Percentiles rank a stretch among this genome's conserved stretches.
These are phyloP conservation scores for Tremellales sp. DNA, from an alignment of 1,284 basidiomycete genomes.

Conservation along the genomic window DNA sequence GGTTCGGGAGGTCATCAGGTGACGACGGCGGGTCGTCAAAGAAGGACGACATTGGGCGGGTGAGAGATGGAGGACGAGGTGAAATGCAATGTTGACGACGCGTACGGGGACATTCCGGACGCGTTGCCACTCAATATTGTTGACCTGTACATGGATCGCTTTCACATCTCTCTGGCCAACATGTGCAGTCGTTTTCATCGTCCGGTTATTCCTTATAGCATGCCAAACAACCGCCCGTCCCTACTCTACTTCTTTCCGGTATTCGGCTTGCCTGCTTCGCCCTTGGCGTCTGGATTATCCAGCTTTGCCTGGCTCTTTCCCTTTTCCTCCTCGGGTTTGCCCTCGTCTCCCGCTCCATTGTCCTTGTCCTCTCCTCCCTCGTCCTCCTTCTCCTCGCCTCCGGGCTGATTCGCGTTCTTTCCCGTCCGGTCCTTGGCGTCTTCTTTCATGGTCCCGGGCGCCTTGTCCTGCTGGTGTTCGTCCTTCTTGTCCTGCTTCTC, in stretches of 20 bases:
- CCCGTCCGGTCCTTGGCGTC: constrained; percentile 26
- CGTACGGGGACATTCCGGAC: background rate
- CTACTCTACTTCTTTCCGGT: constrained; percentile 10
- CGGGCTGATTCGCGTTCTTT: constrained; percentile 9
- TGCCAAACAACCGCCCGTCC: too few species aligned
- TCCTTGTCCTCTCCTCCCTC: constrained; percentile 2
- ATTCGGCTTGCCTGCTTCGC: constrained; percentile 10
- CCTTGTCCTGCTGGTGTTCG: constrained; percentile 26
- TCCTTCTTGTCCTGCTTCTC: constrained; percentile 33
- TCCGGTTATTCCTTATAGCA: background rate
- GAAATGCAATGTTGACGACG: background rate
- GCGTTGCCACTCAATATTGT: background rate
- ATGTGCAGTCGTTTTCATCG: background rate
- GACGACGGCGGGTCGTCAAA: constrained; percentile 12
- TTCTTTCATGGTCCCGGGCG: constrained; percentile 25
- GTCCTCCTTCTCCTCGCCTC: constrained; percentile 3
- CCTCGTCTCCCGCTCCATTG: background rate
- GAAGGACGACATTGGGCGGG: constrained; percentile 12
- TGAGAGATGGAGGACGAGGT: background rate
- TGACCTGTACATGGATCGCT: constrained; percentile 4
- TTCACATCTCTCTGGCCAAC: background rate
- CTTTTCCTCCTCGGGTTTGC: constrained; percentile 4
- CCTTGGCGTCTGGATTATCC: constrained; percentile 13
- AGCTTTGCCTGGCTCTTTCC: constrained; percentile 15
- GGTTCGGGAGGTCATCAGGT: background rate